phyloP scores from a whole-genome alignment of 176 grass and related monocot species.

The Eleusine coracana region DNA sequence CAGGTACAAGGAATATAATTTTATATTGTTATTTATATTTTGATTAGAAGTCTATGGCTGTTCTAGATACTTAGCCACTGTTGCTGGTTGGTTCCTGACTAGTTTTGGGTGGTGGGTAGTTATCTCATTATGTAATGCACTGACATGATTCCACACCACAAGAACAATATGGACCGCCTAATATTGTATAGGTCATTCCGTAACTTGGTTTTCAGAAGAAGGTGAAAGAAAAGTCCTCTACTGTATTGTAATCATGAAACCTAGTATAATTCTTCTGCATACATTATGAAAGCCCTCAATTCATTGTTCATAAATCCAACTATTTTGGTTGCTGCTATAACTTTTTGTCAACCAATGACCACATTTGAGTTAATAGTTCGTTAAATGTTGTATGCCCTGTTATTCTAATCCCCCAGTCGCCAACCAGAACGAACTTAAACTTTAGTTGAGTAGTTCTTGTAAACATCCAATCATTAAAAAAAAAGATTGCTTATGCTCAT shows the following conservation, averaged over 20 bases:
- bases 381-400: background rate
- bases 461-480: background rate
- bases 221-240: background rate
- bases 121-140: background rate
- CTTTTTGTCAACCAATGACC: background rate
- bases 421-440: background rate
- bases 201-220: slow-evolving; percentile 9
- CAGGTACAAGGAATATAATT: slow-evolving; percentile 52
- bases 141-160: background rate
- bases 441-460: background rate
- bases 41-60: background rate
- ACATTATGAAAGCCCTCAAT: slow-evolving; percentile 5
- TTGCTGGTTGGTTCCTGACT: background rate
- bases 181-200: background rate
- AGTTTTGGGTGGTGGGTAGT: background rate
- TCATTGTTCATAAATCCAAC: background rate
- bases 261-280: slow-evolving; percentile 5
- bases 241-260: background rate
- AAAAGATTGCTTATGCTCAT: background rate
- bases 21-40: slow-evolving; percentile 23
- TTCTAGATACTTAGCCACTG: background rate
- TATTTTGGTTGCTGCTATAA: background rate
- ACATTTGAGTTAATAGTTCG: background rate
- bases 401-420: background rate
- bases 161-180: background rate